These are phyloP conservation scores for Castanea mollissima DNA, from an alignment of 306 rosid species.

Conservation along the genomic window DNA sequence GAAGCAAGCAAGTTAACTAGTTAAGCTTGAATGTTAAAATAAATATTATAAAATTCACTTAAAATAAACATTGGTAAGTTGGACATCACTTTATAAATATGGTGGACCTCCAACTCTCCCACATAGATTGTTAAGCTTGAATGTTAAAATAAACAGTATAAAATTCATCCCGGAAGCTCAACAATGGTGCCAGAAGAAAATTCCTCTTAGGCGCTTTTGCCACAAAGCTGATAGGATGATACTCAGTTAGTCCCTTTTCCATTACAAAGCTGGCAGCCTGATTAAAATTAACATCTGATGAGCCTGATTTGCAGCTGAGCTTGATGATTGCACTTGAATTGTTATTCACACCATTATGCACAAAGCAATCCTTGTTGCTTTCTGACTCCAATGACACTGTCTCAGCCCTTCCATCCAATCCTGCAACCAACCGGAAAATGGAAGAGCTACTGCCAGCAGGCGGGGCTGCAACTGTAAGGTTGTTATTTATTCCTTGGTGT, in stretches of 20 bases:
- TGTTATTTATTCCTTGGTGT: slow-evolving; percentile 41
- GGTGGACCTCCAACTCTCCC: not conserved
- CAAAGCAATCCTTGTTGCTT: slow-evolving; percentile 56
- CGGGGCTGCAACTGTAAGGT: slow-evolving; percentile 42
- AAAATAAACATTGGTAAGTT: too few relatives aligned
- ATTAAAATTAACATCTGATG: slow-evolving; percentile 27
- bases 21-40: too few relatives aligned
- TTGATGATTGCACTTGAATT: slow-evolving; percentile 34
- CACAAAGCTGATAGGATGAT: slow-evolving; percentile 74
- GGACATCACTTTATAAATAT: not conserved
- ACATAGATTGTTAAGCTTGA: slow-evolving; percentile 15
- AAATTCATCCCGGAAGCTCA: slow-evolving; percentile 59
- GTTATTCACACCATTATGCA: slow-evolving; percentile 28
- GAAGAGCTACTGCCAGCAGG: slow-evolving; percentile 24
- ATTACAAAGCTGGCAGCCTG: slow-evolving; percentile 63
- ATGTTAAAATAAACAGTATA: slow-evolving; percentile 79
- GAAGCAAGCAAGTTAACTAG: too few relatives aligned
- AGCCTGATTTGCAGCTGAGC: slow-evolving; percentile 46
- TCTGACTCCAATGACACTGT: slow-evolving; percentile 59
- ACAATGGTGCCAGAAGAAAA: slow-evolving; percentile 70
- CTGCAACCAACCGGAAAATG: slow-evolving; percentile 45
- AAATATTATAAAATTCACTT: too few relatives aligned
- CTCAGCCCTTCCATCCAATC: slow-evolving; percentile 58
- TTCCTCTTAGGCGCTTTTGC: slow-evolving; percentile 58
- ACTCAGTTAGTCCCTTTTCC: slow-evolving; percentile 44